These are phyloP conservation scores for Claviceps fusiformis DNA, from an alignment of 2,329 filamentous ascomycete species.

Conservation along the genomic window DNA sequence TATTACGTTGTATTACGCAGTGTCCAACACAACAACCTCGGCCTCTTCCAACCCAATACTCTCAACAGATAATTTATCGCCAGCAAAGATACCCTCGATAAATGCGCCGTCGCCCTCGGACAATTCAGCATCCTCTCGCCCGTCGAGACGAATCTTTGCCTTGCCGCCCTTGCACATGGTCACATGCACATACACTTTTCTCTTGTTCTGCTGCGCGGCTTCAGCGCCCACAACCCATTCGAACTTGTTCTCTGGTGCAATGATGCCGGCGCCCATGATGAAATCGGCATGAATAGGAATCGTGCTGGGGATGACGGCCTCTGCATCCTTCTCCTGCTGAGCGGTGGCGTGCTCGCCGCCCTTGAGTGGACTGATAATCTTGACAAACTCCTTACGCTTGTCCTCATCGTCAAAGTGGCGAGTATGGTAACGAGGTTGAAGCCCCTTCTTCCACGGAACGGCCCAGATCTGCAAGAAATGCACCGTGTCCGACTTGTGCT, in stretches of 20 bases:
- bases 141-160: conserved; percentile 55
- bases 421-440: conserved; percentile 67
- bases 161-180: conserved; percentile 68
- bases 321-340: conserved; percentile 49
- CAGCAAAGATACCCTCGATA: conserved; percentile 49
- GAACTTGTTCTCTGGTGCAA: conserved; percentile 51
- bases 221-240: conserved; percentile 57
- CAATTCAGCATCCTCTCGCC: conserved; percentile 49
- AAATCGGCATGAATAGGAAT: conserved; percentile 80
- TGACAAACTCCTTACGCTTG: conserved; percentile 57
- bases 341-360: conserved; percentile 47
- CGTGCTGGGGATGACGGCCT: conserved; percentile 47
- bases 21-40: conserved; percentile 56
- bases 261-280: conserved; percentile 66
- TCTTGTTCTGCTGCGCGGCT: conserved; percentile 35
- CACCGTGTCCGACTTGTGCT: conserved; percentile 54
- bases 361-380: conserved; percentile 63
- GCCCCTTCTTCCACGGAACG: conserved; percentile 58
- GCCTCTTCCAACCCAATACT: conserved; percentile 55
- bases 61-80: conserved; percentile 51
- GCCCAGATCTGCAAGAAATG: conserved; percentile 90
- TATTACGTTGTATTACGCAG: conserved; percentile 20
- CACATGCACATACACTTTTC: conserved; percentile 70
- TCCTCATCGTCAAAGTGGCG: conserved; percentile 56
- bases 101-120: conserved; percentile 73